Base-by-base conservation (phyloP, 2,329 filamentous ascomycete genomes). In the Fusarium sp. region DNA sequence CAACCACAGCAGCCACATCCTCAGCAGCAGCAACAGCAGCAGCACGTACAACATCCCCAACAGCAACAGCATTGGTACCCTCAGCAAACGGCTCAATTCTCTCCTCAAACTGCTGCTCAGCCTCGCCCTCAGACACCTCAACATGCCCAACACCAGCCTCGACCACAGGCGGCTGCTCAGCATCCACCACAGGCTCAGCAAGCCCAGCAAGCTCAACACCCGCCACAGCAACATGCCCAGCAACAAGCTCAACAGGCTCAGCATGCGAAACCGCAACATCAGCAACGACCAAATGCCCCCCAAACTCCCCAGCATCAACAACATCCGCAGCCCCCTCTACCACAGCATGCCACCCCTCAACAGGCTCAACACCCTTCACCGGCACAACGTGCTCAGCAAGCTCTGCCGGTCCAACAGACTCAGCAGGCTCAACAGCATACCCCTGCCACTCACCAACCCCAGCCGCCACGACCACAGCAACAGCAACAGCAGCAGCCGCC, bases 61-160 rank as follows among this genome's bases (percentile, higher is more conserved):
- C 55, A 65, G 36, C 56, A 31, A 20, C 72, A 74, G 13, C 70
- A 68, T 46, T 71, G 73, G 74, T 62, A 74, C 14, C 64, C 72
- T 25, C 70, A 72, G 40, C 62, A 64, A 34, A 61, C 40, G n/a
- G 49, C 66, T 14, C 73, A 74, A 18, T 71, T 67, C 33, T 72
- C 73, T 4, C 58, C 70, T 4, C 71, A 72, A 53, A 42, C 68
- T 25, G 46, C 65, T 63, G 69, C 61, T 20, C 70, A 73, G n/a
- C 50, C 71, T 36, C 75, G 74, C 29, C 55, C 67, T n/a, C 67
- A 73, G 51, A 70, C 67, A 11, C 53, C 71, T 29, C 69, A 73
- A 46, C 67, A 60, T 25, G 64, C 62, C 10, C 74, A 73, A 16
- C 62, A 62, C 4, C 71, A 71, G 14, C 67, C 64, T 34, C 74